Base-by-base conservation (phyloP, 257 asterid genomes). In the Solanum pinnatisectum region DNA sequence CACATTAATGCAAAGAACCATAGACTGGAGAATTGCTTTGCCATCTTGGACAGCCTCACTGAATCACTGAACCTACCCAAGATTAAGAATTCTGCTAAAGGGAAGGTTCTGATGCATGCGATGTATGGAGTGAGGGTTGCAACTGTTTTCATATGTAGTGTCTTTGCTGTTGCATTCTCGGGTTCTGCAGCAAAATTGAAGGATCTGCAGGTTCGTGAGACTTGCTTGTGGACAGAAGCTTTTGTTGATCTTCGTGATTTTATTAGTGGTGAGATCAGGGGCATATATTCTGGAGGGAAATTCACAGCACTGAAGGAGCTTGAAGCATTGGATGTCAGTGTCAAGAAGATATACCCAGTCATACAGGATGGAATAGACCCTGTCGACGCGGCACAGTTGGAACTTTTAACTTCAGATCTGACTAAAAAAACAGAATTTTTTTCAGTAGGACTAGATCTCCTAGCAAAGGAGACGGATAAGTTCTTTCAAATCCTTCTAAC, bases 21-120 rank as follows among this genome's bases (percentile, higher is more conserved):
- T 2, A 91, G 93, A 84, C 87, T 96, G 59, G 94, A 93, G 63
- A 94, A 93, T 84, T 95, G 98, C 93, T 94, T 92, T 87, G 46
- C 86, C 78, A 91, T 90, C 89, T 88, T 96, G 93, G 96, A 93
- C 89, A 88, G 87, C 71, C 95, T 96, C 52, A 91, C 92, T 12
- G 91, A 89, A 87, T 93, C 94, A 35, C 92, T 95, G 40, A 90
- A 94, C 92, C 93, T 93, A 15, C 99, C 99, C 49, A 95, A 94
- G 91, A 93, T 95, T 14, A 96, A 95, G 93, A 95, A 94, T 90
- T 94, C 99, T 8, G 91, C 95, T 1, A 95, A 95, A 89, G 99
- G 99, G 6, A 94, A 93, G 91, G 93, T 95, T 71, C 87, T 96
- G 91, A 96, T 95, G 98, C 95, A 87, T 78, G 98, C 96, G 23